Conservation (phyloP, 2,329 filamentous ascomycete genomes). For the Truncatella angustata region DNA sequence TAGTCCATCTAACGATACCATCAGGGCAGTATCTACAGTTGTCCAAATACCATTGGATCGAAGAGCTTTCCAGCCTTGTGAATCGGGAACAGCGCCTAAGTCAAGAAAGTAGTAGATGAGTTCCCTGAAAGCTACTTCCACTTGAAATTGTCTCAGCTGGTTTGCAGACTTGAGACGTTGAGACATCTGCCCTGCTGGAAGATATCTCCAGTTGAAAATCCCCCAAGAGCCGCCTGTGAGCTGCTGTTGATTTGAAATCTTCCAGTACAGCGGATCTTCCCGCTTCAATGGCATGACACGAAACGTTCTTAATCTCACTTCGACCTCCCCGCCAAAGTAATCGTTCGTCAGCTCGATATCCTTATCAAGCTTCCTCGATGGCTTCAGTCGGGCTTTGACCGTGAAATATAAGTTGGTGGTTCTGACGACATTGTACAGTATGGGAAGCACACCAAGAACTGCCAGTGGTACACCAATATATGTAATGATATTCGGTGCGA, state of each 20-base stretch:
- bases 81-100: slow-evolving; percentile 58
- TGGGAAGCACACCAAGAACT: slow-evolving; percentile 59
- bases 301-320: slow-evolving; percentile 63
- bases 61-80: slow-evolving; percentile 57
- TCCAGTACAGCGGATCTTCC: slow-evolving; percentile 57
- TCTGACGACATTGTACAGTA: slow-evolving; percentile 62
- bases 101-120: slow-evolving; percentile 62
- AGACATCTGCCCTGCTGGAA: slow-evolving; percentile 57
- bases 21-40: slow-evolving; percentile 54
- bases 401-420: slow-evolving; percentile 60
- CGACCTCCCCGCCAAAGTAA: slow-evolving; percentile 63
- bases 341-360: slow-evolving; percentile 60
- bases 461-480: slow-evolving; percentile 58
- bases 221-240: slow-evolving; percentile 64
- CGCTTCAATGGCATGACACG: slow-evolving; percentile 61
- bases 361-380: slow-evolving; percentile 39
- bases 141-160: slow-evolving; percentile 51
- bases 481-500: slow-evolving; percentile 50
- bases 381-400: slow-evolving; percentile 56
- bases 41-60: slow-evolving; percentile 59
- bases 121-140: slow-evolving; percentile 55
- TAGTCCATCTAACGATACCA: slow-evolving; percentile 56
- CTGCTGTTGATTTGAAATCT: slow-evolving; percentile 44
- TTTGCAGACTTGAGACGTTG: slow-evolving; percentile 63
- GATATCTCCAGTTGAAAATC: slow-evolving; percentile 65